phyloP scores from a whole-genome alignment of 2,329 filamentous ascomycete species.

The Cadophora sp. region DNA sequence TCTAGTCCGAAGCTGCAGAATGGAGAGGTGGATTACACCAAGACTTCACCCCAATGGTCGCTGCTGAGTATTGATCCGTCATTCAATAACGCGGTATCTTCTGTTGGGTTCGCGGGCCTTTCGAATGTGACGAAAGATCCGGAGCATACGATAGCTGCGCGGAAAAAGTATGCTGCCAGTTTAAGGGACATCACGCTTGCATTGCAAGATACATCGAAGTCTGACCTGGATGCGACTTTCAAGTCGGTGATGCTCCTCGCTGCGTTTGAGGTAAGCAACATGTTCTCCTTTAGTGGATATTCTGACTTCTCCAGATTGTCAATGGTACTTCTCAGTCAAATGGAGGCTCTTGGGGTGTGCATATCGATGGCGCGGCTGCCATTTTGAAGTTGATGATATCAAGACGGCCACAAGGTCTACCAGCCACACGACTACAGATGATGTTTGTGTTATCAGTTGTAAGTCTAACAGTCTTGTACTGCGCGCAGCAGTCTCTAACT shows the following conservation, averaged over 20 bases:
- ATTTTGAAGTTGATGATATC: constrained; percentile 31
- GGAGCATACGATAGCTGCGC: constrained; percentile 54
- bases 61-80: constrained; percentile 49
- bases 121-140: constrained; percentile 47
- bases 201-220: constrained; percentile 51
- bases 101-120: constrained; percentile 58
- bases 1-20: background rate
- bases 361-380: constrained; percentile 34
- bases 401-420: background rate
- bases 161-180: constrained; percentile 57
- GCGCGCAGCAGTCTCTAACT: constrained; percentile 2
- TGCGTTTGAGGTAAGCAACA: constrained; percentile 52
- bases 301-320: constrained; percentile 27
- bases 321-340: constrained; percentile 21
- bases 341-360: constrained; percentile 28
- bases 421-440: constrained; percentile 23
- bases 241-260: constrained; percentile 59
- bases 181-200: constrained; percentile 55
- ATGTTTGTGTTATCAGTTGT: constrained; percentile 35
- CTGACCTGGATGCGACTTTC: constrained; percentile 58
- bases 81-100: constrained; percentile 56
- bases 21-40: constrained; percentile 13
- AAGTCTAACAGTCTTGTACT: background rate
- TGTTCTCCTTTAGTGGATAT: background rate
- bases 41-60: constrained; percentile 37